Base-by-base conservation (phyloP, 31 red algal genomes). In the Bonnemaisonia californica region DNA sequence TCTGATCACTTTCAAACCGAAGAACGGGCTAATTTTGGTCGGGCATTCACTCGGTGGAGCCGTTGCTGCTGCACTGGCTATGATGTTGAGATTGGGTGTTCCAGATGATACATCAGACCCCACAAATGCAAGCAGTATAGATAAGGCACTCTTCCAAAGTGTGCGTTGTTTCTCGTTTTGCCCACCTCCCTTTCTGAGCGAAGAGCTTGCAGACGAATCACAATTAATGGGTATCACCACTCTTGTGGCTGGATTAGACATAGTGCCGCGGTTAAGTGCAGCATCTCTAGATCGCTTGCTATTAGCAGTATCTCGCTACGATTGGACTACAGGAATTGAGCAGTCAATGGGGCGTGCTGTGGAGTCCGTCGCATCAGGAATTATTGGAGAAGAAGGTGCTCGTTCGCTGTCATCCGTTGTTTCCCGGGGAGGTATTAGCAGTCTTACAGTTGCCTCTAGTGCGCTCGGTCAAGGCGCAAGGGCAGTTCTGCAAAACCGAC, bases 11-110 rank as follows among this genome's bases (percentile, higher is more conserved):
- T 72, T 71, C 34, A 29, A 85, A 31, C 94, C 94, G 1, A 38
- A 64, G 2, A 31, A 51, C 28, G 82, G 71, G 0, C 33, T 98
- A 21, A 91, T 94, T 27, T 60, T 90, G 7, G 85, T 88, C 1
- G 95, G 95, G 1, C 95, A 93, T 62, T 89, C 84, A 32, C 69
- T 97, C 9, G 95, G 95, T 23, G 95, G 84, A 2, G 95, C 85
- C 31, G 87, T 94, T 24, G 91, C 90, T 48, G 73, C 91, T 12
- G 81, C 92, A 9, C 51, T 93, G 24, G 34, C 82, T 16, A 80
- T 87, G 77, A 48, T 83, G 60, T 58, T 95, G 57, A 41, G 87
- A 7, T 23, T 54, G 2, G 70, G 26, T 2, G 39, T 60, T 23
- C 34, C 47, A 23, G 63, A 71, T 2, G 45, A 69, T 0, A 59